Percentiles rank a stretch among this genome's conserved stretches.
Conservation (phyloP, 1,284 basidiomycete genomes). For the Retiboletus flavoniger region DNA sequence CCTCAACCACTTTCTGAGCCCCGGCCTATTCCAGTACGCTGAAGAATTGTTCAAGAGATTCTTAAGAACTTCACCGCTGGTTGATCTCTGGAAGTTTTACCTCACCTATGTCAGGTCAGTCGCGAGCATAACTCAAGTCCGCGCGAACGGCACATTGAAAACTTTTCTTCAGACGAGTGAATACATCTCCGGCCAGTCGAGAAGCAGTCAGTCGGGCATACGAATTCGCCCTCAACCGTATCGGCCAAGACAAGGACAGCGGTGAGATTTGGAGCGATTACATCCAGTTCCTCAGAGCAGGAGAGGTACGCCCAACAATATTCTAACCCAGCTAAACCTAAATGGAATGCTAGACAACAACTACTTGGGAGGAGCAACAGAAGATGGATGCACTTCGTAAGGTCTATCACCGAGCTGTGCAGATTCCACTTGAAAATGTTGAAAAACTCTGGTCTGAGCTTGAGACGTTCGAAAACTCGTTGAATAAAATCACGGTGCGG, state of each 20-base stretch:
- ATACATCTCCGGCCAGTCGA: conserved; percentile 57
- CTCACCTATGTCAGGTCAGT: conserved; percentile 77
- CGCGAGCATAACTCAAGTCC: conserved; percentile 7
- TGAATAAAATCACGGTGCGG: conserved; percentile 85
- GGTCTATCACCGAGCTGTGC: conserved; percentile 90
- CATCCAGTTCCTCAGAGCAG: conserved; percentile 82
- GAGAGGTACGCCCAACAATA: conserved; percentile 55
- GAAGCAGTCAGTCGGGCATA: conserved; percentile 85
- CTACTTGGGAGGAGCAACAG: conserved; percentile 94
- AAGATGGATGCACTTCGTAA: conserved; percentile 93
- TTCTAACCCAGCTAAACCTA: conserved; percentile 9
- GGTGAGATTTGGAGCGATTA: conserved; percentile 76
- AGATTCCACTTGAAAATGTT: conserved; percentile 91
- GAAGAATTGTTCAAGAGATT: conserved; percentile 81
- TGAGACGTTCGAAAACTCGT: conserved; percentile 87
- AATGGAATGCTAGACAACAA: conserved; percentile 49
- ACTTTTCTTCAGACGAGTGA: conserved; percentile 45
- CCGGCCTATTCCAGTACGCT: conserved; percentile 64
- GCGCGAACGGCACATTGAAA: conserved; percentile 11
- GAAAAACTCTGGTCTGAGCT: conserved; percentile 95
- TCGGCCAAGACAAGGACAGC: conserved; percentile 83
- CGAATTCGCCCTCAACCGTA: conserved; percentile 89
- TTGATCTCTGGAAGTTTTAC: conserved; percentile 87
- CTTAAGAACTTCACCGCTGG: conserved; percentile 76
- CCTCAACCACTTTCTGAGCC: conserved; percentile 74